phyloP scores from a whole-genome alignment of 208 protist species.

The Crithidia fasciculata region DNA sequence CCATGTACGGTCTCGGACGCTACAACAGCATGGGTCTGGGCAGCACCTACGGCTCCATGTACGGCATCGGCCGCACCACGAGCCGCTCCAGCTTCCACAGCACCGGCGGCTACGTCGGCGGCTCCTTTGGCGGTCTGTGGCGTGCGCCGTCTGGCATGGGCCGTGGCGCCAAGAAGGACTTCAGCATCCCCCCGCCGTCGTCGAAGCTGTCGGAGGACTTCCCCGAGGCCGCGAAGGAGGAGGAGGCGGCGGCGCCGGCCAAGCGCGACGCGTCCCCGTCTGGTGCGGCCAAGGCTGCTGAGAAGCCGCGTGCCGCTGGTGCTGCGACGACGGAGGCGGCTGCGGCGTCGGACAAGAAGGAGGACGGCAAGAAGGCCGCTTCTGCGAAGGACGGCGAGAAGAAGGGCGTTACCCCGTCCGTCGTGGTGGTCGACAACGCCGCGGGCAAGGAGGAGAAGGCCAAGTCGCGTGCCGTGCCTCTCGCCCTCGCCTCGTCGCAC shows the following conservation, averaged over 20 bases:
- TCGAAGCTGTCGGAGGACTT: conserved; percentile 19
- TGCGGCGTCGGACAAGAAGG: neutral
- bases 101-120: conserved; percentile 38
- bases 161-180: conserved; percentile 28
- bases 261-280: neutral
- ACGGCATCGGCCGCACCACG: conserved; percentile 35
- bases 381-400: conserved; percentile 1
- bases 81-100: conserved; percentile 29
- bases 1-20: conserved; percentile 43
- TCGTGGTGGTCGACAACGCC: conserved; percentile 6
- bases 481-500: conserved; percentile 30
- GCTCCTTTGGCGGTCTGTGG: conserved; percentile 44
- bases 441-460: conserved; percentile 10
- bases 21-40: conserved; percentile 34
- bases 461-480: conserved; percentile 11
- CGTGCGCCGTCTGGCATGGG: conserved; percentile 30
- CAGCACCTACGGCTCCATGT: conserved; percentile 38
- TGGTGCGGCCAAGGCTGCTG: neutral
- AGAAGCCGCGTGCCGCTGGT: conserved; percentile 1
- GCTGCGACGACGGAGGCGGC: neutral
- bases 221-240: conserved; percentile 2
- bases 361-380: conserved; percentile 3
- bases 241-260: neutral
- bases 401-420: conserved; percentile 6
- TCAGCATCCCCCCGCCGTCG: conserved; percentile 38